Conservation (phyloP, 2,329 filamentous ascomycete species). For the Colletotrichum eleusines region DNA sequence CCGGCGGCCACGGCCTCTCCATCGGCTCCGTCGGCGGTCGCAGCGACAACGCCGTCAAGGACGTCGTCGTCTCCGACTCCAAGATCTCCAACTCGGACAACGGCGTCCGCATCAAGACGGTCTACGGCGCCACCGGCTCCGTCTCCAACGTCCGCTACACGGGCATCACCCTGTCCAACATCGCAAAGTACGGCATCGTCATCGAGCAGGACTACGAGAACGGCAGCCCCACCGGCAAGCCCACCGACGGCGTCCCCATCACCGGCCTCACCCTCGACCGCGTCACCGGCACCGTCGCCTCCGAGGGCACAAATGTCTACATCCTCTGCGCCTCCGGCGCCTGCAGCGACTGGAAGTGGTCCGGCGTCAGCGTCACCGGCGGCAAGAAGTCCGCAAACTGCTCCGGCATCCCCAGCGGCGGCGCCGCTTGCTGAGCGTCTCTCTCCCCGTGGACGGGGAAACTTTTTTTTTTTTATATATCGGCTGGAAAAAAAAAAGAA, state of each 20-base stretch:
- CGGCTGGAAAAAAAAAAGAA: too few relatives aligned
- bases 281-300: conserved; percentile 58
- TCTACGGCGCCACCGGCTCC: conserved; percentile 58
- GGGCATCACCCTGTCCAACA: conserved; percentile 56
- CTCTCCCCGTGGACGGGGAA: not conserved
- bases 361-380: conserved; percentile 61
- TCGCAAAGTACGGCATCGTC: conserved; percentile 55
- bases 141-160: conserved; percentile 59
- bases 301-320: conserved; percentile 58
- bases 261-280: conserved; percentile 59
- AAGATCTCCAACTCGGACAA: conserved; percentile 65
- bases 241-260: conserved; percentile 65
- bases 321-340: conserved; percentile 65
- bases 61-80: conserved; percentile 63
- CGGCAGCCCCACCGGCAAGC: conserved; percentile 52
- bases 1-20: conserved; percentile 58
- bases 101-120: conserved; percentile 64
- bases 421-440: conserved; percentile 33
- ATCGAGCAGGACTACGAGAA: conserved; percentile 63
- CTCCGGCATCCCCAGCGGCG: conserved; percentile 45
- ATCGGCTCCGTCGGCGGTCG: conserved; percentile 61
- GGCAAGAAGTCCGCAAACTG: conserved; percentile 54
- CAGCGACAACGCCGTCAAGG: conserved; percentile 64
- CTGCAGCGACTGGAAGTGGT: conserved; percentile 67
- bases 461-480: too few relatives aligned